phyloP scores from a whole-genome alignment of 192 early-diverging fungal genomes.

The Backusella australiensis region DNA sequence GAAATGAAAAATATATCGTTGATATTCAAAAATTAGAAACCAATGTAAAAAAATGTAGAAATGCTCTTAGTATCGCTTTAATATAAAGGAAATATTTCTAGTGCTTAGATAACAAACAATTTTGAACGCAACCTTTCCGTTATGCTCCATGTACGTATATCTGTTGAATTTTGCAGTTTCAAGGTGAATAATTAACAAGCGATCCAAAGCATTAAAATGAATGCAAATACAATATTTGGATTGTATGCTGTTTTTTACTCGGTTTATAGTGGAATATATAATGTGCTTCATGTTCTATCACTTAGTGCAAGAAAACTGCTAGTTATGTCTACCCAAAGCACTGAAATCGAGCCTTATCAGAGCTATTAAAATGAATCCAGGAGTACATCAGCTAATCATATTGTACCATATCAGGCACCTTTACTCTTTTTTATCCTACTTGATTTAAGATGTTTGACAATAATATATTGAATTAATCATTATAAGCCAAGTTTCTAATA shows the following conservation, averaged over 20 bases:
- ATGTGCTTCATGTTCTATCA: neutral
- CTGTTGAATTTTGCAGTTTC: neutral
- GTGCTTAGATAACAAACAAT: neutral
- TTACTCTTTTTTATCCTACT: neutral
- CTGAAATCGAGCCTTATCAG: neutral
- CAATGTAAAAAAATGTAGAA: neutral
- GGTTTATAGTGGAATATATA: no score
- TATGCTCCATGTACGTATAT: neutral
- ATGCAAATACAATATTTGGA: no score
- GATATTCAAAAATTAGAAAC: neutral
- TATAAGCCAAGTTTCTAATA: neutral
- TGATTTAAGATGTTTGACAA: neutral
- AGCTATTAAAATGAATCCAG: neutral
- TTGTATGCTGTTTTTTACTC: no score
- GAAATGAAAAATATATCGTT: neutral
- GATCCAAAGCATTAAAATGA: no score
- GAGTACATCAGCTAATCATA: neutral
- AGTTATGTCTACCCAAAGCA: neutral
- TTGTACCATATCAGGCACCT: neutral
- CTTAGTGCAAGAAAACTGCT: neutral
- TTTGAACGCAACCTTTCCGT: neutral
- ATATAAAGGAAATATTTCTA: neutral
- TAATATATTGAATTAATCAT: neutral
- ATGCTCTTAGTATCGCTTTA: neutral
- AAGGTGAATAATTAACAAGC: neutral